Evolutionary conservation across 352 stramenopile species (phyloP).

Genomic region (Elongisporangium prolatum): DNA sequence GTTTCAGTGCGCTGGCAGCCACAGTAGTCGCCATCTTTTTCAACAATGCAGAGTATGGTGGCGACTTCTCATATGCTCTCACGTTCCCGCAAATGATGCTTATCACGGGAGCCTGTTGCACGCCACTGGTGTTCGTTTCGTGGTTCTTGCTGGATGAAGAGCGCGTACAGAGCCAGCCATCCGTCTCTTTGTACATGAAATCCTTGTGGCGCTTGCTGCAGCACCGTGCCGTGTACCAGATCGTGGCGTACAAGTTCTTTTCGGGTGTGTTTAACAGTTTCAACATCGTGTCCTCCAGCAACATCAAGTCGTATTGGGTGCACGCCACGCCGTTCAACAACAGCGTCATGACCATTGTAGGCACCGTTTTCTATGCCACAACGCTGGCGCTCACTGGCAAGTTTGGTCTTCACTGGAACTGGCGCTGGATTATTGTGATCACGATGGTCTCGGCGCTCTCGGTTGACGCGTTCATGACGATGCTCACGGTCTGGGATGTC

Average conservation of each 20-base stretch:
- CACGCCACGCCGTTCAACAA: conserved; percentile 55
- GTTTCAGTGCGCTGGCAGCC: conserved; percentile 36
- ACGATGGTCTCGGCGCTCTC: conserved; percentile 34
- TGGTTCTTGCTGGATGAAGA: conserved; percentile 20
- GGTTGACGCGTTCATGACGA: conserved; percentile 45
- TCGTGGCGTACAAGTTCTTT: conserved; percentile 63
- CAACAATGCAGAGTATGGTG: conserved; percentile 51
- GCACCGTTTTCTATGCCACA: conserved; percentile 40
- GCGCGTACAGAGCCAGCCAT: conserved; percentile 5
- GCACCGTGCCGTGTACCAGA: conserved; percentile 56
- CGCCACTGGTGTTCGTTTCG: conserved; percentile 22
- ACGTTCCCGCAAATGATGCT: conserved; percentile 48
- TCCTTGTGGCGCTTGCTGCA: conserved; percentile 52
- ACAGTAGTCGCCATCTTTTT: conserved; percentile 41
- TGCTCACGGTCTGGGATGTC: conserved; percentile 46
- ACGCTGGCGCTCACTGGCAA: conserved; percentile 40
- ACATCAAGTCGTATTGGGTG: conserved; percentile 53
- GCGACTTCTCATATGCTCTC: conserved; percentile 47
- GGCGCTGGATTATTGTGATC: conserved; percentile 36
- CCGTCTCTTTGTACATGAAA: conserved; percentile 24
- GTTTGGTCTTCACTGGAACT: conserved; percentile 51
- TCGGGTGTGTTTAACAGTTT: conserved; percentile 58
- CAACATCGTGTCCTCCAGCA: conserved; percentile 45
- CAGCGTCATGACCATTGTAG: conserved; percentile 46
- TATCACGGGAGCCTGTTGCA: conserved; percentile 26